A percentile compares a stretch with the other conserved stretches of the same genome.
Conservation (phyloP, 257 asterid species). For the Jacaranda mimosifolia region DNA sequence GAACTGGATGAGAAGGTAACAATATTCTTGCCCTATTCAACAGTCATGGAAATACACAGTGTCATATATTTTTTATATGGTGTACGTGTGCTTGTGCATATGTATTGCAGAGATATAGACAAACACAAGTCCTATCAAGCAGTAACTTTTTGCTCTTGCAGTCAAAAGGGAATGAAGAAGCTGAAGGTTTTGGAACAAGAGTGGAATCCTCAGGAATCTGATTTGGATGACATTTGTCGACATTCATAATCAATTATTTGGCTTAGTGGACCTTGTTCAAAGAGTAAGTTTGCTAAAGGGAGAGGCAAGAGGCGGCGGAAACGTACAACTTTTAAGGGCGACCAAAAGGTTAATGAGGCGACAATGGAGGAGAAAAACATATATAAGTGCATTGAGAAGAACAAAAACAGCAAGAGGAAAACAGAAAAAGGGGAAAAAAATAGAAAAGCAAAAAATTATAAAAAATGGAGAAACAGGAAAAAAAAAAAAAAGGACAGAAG, state of each 20-base stretch:
- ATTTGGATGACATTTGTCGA: constrained; percentile 68
- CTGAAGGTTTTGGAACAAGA: constrained; percentile 60
- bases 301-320: no score
- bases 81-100: constrained; percentile 15
- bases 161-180: constrained; percentile 50
- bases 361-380: no score
- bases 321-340: no score
- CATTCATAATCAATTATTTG: constrained; percentile 82
- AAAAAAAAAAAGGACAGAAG: no score
- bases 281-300: constrained; percentile 51
- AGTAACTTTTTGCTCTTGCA: constrained; percentile 40
- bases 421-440: no score
- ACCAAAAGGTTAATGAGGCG: no score
- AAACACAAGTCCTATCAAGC: no score
- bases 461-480: no score
- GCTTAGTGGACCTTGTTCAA: constrained; percentile 72
- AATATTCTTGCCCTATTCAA: not conserved
- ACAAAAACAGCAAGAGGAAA: no score
- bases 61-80: not conserved
- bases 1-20: constrained; percentile 73
- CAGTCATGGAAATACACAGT: not conserved
- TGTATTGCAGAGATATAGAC: constrained; percentile 3
- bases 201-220: constrained; percentile 71
- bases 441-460: no score
- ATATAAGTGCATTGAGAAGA: no score